Evolutionary conservation across 371 early-diverging fungal genomes (phyloP).

Genomic region (Parasitella parasitica): DNA sequence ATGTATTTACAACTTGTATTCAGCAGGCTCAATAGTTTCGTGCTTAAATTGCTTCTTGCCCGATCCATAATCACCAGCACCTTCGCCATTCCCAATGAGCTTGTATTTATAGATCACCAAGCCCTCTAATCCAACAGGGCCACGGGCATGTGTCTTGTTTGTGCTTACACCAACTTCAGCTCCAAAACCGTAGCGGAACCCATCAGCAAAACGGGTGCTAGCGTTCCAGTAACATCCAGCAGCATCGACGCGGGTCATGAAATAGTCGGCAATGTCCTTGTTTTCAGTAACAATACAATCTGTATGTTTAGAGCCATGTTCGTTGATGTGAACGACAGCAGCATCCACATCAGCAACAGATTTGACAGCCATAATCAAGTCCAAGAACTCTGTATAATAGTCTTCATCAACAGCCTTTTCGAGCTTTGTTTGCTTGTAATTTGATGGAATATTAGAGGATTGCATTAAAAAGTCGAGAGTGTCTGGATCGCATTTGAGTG

Average conservation of each 20-base stretch:
- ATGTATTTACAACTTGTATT: slow-evolving; percentile 22
- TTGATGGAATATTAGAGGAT: slow-evolving; percentile 7
- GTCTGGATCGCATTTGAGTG: slow-evolving; percentile 59
- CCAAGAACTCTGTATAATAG: slow-evolving; percentile 90
- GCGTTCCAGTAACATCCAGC: slow-evolving; percentile 98
- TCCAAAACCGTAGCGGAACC: slow-evolving; percentile 97
- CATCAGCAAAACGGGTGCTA: slow-evolving; percentile 95
- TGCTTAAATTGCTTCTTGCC: slow-evolving; percentile 79
- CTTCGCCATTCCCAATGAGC: slow-evolving; percentile 89
- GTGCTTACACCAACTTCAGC: slow-evolving; percentile 96
- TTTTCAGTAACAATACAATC: slow-evolving; percentile 90
- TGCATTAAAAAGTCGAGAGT: slow-evolving; percentile 27
- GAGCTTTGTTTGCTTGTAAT: slow-evolving; percentile 23
- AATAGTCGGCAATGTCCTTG: slow-evolving; percentile 69
- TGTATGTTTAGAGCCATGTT: slow-evolving; percentile 93
- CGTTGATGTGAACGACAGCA: slow-evolving; percentile 90
- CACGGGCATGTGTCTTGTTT: slow-evolving; percentile 97
- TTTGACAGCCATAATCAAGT: slow-evolving; percentile 81
- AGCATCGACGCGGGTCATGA: slow-evolving; percentile 92
- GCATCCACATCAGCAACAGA: slow-evolving; percentile 72
- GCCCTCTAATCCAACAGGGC: slow-evolving; percentile 96
- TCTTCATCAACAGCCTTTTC: slow-evolving; percentile 49
- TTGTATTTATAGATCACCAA: slow-evolving; percentile 95
- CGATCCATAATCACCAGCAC: slow-evolving; percentile 74
- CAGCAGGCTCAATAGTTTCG: slow-evolving; percentile 41